Percentiles rank a stretch among this genome's conserved stretches.
These are phyloP conservation scores for Carex kokanica DNA, from an alignment of 176 grass and related monocot genomes.

Conservation along the genomic window DNA sequence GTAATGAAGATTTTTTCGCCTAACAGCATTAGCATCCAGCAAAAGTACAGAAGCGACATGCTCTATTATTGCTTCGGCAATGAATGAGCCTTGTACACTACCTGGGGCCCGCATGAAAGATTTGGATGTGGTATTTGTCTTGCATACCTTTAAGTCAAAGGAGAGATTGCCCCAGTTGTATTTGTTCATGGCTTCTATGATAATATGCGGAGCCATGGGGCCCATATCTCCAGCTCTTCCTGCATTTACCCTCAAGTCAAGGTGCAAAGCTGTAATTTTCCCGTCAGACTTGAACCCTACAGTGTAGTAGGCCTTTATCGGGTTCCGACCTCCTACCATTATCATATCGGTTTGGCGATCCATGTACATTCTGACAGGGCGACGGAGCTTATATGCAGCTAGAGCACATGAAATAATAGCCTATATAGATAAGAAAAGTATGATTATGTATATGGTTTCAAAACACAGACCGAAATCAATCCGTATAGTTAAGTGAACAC, in stretches of 20 bases:
- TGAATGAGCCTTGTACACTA: conserved; percentile 70
- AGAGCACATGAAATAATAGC: conserved; percentile 54
- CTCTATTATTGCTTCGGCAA: conserved; percentile 84
- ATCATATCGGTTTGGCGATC: conserved; percentile 86
- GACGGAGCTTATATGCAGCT: conserved; percentile 53
- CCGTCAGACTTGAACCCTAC: conserved; percentile 83
- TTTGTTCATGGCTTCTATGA: conserved; percentile 54
- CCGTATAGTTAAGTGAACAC: not conserved
- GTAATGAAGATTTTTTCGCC: conserved; percentile 73
- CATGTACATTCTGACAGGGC: conserved; percentile 64
- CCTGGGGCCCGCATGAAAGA: conserved; percentile 60
- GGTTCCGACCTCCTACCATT: conserved; percentile 64
- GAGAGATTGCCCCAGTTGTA: conserved; percentile 76
- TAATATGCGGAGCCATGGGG: not conserved
- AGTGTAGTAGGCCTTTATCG: conserved; percentile 57
- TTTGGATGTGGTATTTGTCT: conserved; percentile 70
- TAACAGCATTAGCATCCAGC: conserved; percentile 40
- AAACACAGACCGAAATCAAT: not conserved
- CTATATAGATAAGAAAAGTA: conserved; percentile 14
- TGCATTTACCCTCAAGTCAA: conserved; percentile 50
- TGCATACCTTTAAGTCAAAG: conserved; percentile 65
- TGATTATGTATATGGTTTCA: not conserved
- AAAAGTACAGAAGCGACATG: conserved; percentile 59
- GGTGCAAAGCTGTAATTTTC: conserved; percentile 54
- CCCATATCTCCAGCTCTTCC: conserved; percentile 47